A percentile compares a stretch with the other conserved stretches of the same genome.
Evolutionary conservation across 208 protist genomes (phyloP).

Genomic region (Acanthamoeba healyi): DNA sequence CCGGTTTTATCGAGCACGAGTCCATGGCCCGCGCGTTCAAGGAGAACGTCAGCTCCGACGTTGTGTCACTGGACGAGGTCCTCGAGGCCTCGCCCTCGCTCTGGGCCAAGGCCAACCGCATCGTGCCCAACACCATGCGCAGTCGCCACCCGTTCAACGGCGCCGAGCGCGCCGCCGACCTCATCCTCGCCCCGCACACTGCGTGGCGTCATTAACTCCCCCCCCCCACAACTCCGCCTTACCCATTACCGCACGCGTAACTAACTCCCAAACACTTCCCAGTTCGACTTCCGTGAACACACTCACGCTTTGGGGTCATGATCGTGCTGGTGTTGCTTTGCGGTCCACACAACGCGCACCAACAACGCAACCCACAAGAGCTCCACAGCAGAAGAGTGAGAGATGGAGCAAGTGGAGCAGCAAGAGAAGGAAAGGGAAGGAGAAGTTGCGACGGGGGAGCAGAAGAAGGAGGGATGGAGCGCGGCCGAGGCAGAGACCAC

Average conservation of each 20-base stretch:
- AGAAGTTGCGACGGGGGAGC: neutral
- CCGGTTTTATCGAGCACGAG: constrained; percentile 24
- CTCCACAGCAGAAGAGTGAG: neutral
- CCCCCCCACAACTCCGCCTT: no score
- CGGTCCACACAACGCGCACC: no score
- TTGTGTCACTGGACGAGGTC: neutral
- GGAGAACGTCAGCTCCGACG: constrained; percentile 20
- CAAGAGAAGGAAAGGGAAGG: neutral
- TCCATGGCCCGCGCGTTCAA: constrained; percentile 2
- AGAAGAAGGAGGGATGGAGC: neutral
- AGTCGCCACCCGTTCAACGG: neutral
- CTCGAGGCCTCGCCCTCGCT: neutral
- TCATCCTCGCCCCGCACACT: neutral
- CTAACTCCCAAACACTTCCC: neutral
- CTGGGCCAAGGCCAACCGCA: neutral
- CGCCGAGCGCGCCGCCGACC: neutral
- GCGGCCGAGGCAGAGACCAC: neutral
- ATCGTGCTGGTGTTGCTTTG: no score
- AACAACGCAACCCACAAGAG: no score
- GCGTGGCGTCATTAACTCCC: no score
- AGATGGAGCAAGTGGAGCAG: neutral
- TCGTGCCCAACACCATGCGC: constrained; percentile 7
- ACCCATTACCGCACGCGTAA: no score
- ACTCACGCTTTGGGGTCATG: no score
- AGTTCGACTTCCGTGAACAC: neutral